These are phyloP conservation scores for Hibiscus syriacus DNA, from an alignment of 345 rosid genomes.

Conservation along the genomic window DNA sequence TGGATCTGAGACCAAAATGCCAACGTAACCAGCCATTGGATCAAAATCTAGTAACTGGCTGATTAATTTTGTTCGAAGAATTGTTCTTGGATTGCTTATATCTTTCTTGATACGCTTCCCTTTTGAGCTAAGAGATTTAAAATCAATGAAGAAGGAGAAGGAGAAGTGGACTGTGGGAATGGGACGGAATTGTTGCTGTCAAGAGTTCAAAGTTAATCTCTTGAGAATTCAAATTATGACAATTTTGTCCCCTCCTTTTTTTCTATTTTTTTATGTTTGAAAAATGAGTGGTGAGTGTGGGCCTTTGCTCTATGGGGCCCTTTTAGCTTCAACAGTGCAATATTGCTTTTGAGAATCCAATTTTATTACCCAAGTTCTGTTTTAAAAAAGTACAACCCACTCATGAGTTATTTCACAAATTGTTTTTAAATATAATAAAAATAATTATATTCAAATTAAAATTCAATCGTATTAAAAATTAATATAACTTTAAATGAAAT, in stretches of 20 bases:
- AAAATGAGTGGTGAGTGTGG: background rate
- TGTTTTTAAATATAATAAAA: too few relatives aligned
- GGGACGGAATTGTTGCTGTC: constrained; percentile 49
- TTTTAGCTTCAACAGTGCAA: background rate
- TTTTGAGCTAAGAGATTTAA: constrained; percentile 4
- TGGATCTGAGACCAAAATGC: constrained; percentile 91
- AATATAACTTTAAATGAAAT: too few relatives aligned
- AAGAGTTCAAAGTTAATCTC: constrained; percentile 16
- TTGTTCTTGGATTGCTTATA: background rate
- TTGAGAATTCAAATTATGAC: constrained; percentile 43
- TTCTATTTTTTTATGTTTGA: background rate
- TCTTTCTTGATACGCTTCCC: background rate
- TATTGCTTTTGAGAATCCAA: background rate
- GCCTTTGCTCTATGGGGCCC: background rate
- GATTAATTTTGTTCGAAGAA: background rate
- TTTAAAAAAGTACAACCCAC: too few relatives aligned
- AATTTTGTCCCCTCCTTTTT: constrained; percentile 20
- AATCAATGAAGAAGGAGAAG: background rate
- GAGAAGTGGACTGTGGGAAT: constrained; percentile 18
- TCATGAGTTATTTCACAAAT: too few relatives aligned
- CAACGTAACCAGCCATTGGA: constrained; percentile 76
- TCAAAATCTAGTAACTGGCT: background rate
- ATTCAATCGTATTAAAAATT: too few relatives aligned
- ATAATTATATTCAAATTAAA: too few relatives aligned
- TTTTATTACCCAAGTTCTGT: background rate